Percentiles rank a stretch among this genome's conserved stretches.
Evolutionary conservation across 345 rosid species (phyloP).

Genomic region (Punica granatum): DNA sequence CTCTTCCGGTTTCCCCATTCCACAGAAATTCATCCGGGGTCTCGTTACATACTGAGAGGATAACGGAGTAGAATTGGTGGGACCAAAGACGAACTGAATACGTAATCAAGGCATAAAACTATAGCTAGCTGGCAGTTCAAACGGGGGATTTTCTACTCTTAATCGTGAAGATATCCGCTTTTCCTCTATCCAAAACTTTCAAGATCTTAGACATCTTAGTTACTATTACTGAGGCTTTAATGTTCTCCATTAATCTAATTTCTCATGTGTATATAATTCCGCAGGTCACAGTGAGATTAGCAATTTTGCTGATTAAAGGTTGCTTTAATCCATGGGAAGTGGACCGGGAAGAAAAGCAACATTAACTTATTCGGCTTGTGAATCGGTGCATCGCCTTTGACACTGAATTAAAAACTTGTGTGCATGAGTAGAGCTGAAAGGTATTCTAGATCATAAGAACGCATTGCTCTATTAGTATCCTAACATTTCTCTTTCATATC

Average conservation of each 20-base stretch:
- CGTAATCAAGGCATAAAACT: constrained; percentile 32
- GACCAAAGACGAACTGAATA: constrained; percentile 54
- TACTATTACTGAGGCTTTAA: too few species aligned
- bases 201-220: background rate
- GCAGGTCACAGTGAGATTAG: constrained; percentile 13
- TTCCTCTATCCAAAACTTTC: background rate
- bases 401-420: too few species aligned
- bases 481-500: too few species aligned
- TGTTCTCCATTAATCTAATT: background rate
- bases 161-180: background rate
- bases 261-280: background rate
- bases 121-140: background rate
- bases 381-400: too few species aligned
- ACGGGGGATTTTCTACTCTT: background rate
- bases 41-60: constrained; percentile 48
- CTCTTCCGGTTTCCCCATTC: constrained; percentile 66
- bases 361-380: too few species aligned
- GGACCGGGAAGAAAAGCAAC: background rate
- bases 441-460: too few species aligned
- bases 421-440: too few species aligned
- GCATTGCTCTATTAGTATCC: too few species aligned
- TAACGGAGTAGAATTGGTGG: constrained; percentile 45
- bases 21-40: constrained; percentile 57
- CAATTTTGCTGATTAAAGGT: background rate
- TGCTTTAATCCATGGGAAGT: background rate